Percentiles rank a stretch among this genome's conserved stretches.
Conservation (phyloP, 73 alveolate species). For the Paramecium primaurelia region DNA sequence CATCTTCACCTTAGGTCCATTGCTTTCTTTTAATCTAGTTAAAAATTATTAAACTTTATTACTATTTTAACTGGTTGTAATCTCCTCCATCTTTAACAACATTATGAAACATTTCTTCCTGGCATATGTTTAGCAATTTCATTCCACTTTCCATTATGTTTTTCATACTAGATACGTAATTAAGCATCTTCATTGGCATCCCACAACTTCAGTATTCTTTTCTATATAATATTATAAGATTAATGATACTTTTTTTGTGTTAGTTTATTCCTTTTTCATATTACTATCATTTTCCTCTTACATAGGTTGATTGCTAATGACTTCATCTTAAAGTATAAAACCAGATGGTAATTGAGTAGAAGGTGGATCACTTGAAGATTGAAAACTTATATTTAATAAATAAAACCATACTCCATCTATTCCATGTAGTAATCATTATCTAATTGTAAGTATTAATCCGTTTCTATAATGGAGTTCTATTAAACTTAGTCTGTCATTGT, state of each 20-base stretch:
- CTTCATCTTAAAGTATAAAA: not conserved
- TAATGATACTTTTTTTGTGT: not conserved
- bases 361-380: slow-evolving; percentile 28
- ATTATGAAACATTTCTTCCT: slow-evolving; percentile 60
- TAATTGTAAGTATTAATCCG: slow-evolving; percentile 23
- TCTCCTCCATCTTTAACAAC: slow-evolving; percentile 62
- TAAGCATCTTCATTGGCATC: slow-evolving; percentile 47
- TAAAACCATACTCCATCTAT: not conserved
- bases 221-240: not conserved
- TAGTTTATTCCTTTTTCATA: not conserved
- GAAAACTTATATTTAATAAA: not conserved
- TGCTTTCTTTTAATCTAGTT: slow-evolving; percentile 24
- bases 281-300: not conserved
- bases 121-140: slow-evolving; percentile 59
- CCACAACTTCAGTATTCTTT: slow-evolving; percentile 8
- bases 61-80: slow-evolving; percentile 36
- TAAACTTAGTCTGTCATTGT: not conserved
- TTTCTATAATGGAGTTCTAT: slow-evolving; percentile 12
- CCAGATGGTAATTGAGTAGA: not conserved
- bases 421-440: not conserved
- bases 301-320: not conserved
- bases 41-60: not conserved
- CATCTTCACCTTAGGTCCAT: slow-evolving; percentile 56
- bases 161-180: slow-evolving; percentile 1
- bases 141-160: slow-evolving; percentile 56